Base-by-base conservation (phyloP, 2,329 filamentous ascomycete genomes). In the Colletotrichum karsti region DNA sequence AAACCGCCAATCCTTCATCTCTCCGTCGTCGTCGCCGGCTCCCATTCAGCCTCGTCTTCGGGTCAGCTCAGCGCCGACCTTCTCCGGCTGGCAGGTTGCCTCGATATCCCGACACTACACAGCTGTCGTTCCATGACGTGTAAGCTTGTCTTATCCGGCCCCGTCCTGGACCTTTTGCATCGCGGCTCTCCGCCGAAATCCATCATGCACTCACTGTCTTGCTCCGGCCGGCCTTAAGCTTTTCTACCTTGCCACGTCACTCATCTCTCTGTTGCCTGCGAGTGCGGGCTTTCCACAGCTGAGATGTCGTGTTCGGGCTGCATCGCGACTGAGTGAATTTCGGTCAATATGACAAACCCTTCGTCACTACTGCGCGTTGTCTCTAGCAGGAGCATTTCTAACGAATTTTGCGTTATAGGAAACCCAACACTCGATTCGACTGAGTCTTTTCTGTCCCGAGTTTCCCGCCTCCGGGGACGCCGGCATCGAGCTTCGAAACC, bases 401-500 rank as follows among this genome's bases (percentile, higher is more conserved):
- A 35, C 24, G 26, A 18, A 7, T 5, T 13, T 35, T 22, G 28
- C 5, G 10, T 13, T 22, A 20, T 51, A 63, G 63, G 41, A 51
- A 5, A 24, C 22, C 6, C 18, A 24, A 24, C 26, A 7, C 20
- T 24, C 28, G 46, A 46, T 39, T 7, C 46, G 15, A 44, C 8
- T 20, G 59, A 55, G 41, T 28, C 15, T 26, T 13, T 15, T 15
- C 46, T 28, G 7, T 18, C 30, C n/a, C 35, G 37, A 28, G 9
- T 24, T 22, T n/a, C 24, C 58, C 50, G 35, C 44, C 13, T 51
- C 44, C 60, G 64, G 60, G 28, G 35, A 24, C 60, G 46, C 44
- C 28, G 64, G 64, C 53, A 67, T 7, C 42, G 28, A 64, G 46
- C 60, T 58, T 39, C 42, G 59, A 57, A n/a, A 48, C 42, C 33